A percentile compares a stretch with the other conserved stretches of the same genome.
phyloP scores from a whole-genome alignment of 2,329 filamentous ascomycete species.

The Pestalotiopsis sp. region DNA sequence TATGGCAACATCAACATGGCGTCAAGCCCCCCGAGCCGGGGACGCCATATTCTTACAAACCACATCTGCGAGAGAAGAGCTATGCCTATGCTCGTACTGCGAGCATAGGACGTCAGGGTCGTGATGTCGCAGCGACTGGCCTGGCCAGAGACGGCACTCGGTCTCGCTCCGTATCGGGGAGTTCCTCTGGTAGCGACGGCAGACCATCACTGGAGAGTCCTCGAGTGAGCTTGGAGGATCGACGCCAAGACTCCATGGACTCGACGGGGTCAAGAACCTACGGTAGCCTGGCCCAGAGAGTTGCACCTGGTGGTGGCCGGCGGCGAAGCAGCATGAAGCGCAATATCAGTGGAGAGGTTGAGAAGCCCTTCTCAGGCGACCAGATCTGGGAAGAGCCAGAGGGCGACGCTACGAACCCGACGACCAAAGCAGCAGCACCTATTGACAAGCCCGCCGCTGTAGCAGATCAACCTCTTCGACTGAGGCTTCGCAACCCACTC shows the following conservation, averaged over 20 bases:
- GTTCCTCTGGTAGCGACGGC: constrained; percentile 52
- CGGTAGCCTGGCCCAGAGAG: constrained; percentile 39
- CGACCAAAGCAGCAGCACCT: constrained; percentile 20
- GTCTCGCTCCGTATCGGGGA: constrained; percentile 55
- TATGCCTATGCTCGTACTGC: constrained; percentile 69
- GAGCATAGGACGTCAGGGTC: constrained; percentile 54
- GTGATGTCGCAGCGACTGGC: constrained; percentile 48
- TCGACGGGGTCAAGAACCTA: constrained; percentile 41
- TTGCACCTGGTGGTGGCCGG: constrained; percentile 43
- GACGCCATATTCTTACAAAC: constrained; percentile 68
- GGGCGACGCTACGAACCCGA: constrained; percentile 31
- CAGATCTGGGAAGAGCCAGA: constrained; percentile 91
- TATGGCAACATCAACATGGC: constrained; percentile 74
- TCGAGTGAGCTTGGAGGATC: constrained; percentile 35
- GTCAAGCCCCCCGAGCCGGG: constrained; percentile 57
- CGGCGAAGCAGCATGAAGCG: constrained; percentile 69
- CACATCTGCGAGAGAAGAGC: constrained; percentile 71
- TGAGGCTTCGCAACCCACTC: constrained; percentile 67
- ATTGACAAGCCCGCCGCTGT: constrained; percentile 19
- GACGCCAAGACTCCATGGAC: constrained; percentile 25
- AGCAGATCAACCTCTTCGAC: constrained; percentile 50
- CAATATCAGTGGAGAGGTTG: constrained; percentile 70
- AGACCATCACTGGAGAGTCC: constrained; percentile 34
- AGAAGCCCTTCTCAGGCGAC: constrained; percentile 71
- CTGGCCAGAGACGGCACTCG: constrained; percentile 46